phyloP scores from a whole-genome alignment of 2,329 filamentous ascomycete genomes.

The Microcyclospora tardicrescens region DNA sequence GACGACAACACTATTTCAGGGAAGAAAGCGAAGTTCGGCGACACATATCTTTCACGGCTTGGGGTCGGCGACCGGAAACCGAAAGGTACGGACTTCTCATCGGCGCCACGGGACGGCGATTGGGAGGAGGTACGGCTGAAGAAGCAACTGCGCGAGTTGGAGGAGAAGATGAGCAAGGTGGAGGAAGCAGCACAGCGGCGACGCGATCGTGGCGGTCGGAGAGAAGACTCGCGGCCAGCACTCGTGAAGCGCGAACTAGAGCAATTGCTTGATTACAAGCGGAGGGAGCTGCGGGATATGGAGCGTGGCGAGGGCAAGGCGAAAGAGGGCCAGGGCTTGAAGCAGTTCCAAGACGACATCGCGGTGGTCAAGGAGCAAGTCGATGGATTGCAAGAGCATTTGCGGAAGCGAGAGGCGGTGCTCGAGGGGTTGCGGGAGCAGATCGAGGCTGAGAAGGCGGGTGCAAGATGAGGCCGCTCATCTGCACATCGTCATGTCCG shows the following conservation, averaged over 20 bases:
- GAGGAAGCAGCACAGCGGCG: conserved; percentile 50
- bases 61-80: conserved; percentile 64
- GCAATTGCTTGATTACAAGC: conserved; percentile 89
- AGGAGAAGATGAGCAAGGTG: conserved; percentile 73
- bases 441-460: conserved; percentile 60
- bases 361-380: conserved; percentile 87
- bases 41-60: conserved; percentile 85
- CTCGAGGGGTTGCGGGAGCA: conserved; percentile 66
- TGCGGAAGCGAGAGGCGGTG: conserved; percentile 60
- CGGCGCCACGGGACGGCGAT: conserved; percentile 72
- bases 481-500: background rate
- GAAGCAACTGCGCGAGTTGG: conserved; percentile 80
- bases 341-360: conserved; percentile 73
- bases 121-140: conserved; percentile 96
- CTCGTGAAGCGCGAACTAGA: conserved; percentile 90
- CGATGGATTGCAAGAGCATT: conserved; percentile 73
- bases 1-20: conserved; percentile 74
- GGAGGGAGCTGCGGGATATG: conserved; percentile 60
- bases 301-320: conserved; percentile 58
- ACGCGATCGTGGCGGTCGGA: conserved; percentile 29
- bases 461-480: conserved; percentile 6
- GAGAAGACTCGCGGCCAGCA: conserved; percentile 69
- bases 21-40: conserved; percentile 92
- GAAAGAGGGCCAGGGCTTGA: conserved; percentile 57
- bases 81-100: conserved; percentile 79